These are phyloP conservation scores for Hydrangea macrophylla DNA, from an alignment of 148 eudicot genomes.

Conservation along the genomic window DNA sequence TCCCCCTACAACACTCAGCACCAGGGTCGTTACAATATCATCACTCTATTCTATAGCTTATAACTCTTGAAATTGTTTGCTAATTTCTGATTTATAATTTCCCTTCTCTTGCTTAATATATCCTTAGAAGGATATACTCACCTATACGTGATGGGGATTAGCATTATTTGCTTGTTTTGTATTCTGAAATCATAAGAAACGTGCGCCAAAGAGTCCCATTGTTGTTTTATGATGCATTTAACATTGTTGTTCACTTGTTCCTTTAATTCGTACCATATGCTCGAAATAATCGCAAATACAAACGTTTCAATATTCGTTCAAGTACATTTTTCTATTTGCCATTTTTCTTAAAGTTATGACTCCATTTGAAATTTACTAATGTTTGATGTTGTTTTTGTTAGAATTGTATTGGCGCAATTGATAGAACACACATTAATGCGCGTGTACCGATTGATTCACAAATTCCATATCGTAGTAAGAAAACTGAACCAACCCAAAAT, in stretches of 20 bases:
- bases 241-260: not conserved
- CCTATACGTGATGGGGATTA: not conserved
- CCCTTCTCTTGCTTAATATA: too few species aligned
- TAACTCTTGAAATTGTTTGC: not conserved
- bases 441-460: not conserved
- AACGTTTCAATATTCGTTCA: not conserved
- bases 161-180: not conserved
- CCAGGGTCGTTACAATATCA: too few species aligned
- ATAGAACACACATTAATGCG: too few species aligned
- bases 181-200: not conserved
- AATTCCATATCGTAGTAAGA: not conserved
- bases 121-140: too few species aligned
- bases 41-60: not conserved
- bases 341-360: conserved; percentile 6
- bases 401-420: too few species aligned
- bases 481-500: too few species aligned
- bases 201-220: not conserved
- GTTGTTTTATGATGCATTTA: too few species aligned
- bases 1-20: too few species aligned
- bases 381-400: too few species aligned
- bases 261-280: not conserved
- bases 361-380: too few species aligned
- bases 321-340: not conserved
- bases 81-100: not conserved
- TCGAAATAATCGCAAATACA: not conserved